Evolutionary conservation across 148 eudicot species (phyloP).

Genomic region (Vaccinium macrocarpon): DNA sequence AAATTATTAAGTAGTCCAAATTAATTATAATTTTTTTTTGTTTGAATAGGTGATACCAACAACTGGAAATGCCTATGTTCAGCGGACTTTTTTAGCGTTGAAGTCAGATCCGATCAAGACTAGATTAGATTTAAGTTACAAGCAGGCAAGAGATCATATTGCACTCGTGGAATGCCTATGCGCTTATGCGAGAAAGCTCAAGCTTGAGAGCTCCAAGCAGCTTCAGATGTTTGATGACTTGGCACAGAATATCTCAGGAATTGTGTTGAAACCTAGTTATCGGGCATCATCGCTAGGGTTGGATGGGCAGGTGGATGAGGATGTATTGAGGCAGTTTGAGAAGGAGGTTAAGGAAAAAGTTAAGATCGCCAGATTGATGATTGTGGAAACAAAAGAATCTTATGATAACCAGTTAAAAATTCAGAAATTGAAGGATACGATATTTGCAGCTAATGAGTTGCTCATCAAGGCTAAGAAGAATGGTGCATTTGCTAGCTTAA

Average conservation of each 20-base stretch:
- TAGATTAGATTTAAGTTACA: conserved; percentile 70
- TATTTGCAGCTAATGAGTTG: conserved; percentile 86
- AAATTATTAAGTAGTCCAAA: neutral
- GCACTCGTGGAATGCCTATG: conserved; percentile 78
- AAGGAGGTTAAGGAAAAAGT: conserved; percentile 91
- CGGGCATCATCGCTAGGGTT: conserved; percentile 63
- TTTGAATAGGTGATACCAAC: conserved; percentile 46
- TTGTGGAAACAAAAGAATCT: conserved; percentile 80
- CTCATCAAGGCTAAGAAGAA: conserved; percentile 75
- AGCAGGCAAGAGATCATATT: conserved; percentile 78
- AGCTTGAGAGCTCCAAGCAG: conserved; percentile 74
- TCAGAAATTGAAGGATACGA: conserved; percentile 88
- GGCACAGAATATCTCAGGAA: conserved; percentile 59
- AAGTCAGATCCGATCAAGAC: conserved; percentile 83
- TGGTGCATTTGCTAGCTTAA: conserved; percentile 73
- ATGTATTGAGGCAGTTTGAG: conserved; percentile 80
- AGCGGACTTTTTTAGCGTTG: conserved; percentile 63
- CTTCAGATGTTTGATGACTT: conserved; percentile 73
- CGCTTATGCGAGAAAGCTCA: conserved; percentile 82
- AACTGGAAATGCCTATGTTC: conserved; percentile 66
- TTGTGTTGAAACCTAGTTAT: conserved; percentile 56
- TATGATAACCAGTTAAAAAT: conserved; percentile 92
- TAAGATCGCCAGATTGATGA: conserved; percentile 69
- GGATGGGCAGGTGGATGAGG: conserved; percentile 79
- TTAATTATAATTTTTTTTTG: conserved; percentile 11